A percentile compares a stretch with the other conserved stretches of the same genome.
phyloP scores from a whole-genome alignment of 176 grass and related monocot genomes.

The Saccharum officinarum region DNA sequence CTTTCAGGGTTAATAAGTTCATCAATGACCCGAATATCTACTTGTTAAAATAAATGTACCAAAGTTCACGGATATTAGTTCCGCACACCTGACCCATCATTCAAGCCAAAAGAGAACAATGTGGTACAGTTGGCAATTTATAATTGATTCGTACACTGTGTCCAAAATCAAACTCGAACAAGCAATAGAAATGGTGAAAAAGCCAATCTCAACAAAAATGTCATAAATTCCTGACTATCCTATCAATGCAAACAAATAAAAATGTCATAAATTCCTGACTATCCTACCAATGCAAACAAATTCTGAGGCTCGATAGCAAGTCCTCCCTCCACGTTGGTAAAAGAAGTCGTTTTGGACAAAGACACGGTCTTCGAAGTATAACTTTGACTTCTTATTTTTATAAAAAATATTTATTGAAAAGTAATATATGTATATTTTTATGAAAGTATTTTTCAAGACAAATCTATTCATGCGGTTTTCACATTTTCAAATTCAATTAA shows the following conservation, averaged over 20 bases:
- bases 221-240: too few relatives aligned
- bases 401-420: too few relatives aligned
- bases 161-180: slow-evolving; percentile 10
- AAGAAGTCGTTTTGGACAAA: too few relatives aligned
- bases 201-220: background rate
- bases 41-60: slow-evolving; percentile 9
- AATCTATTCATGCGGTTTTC: too few relatives aligned
- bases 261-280: background rate
- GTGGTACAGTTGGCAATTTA: slow-evolving; percentile 16
- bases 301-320: too few relatives aligned
- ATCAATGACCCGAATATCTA: slow-evolving; percentile 14
- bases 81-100: slow-evolving; percentile 20
- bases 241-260: too few relatives aligned
- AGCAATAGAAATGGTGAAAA: background rate
- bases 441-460: too few relatives aligned
- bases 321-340: too few relatives aligned
- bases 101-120: slow-evolving; percentile 26
- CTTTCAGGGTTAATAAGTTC: slow-evolving; percentile 39
- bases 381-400: too few relatives aligned
- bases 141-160: background rate
- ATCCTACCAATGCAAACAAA: background rate
- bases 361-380: too few relatives aligned
- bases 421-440: too few relatives aligned
- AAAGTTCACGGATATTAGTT: slow-evolving; percentile 6
- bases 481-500: too few relatives aligned